Evolutionary conservation across 441 rosid species (phyloP), one percentile per base, ranked within the genome.

Genomic region (Pelargonium cotyledonis): DNA sequence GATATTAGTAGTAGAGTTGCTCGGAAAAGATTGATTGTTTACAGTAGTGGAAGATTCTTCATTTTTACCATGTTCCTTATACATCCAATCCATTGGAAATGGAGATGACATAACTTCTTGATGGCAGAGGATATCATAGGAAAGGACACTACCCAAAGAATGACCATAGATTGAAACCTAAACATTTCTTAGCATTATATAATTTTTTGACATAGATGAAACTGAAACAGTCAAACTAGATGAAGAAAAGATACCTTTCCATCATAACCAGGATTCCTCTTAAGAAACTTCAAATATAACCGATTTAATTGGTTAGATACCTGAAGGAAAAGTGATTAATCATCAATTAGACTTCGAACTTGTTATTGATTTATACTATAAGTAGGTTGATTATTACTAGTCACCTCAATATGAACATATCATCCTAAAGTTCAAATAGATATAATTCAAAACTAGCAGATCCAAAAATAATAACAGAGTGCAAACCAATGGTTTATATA

Each of bases 81-180:
- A 90, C 80, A 85, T 72, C 82, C 77, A 79, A 57, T 86, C 90
- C 98, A 95, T 82, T 68, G 97, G 96, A 81, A 89, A 90, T 67
- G 93, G 89, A 46, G 95, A 89, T 55, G 88, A 88, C 67, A 91
- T 78, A 72, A 78, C 88, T 69, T 90, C 94, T 78, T 94, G 99
- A 84, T 94, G 99, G 82, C 97, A 94, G 69, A 94, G 92, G 72
- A 94, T 94, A 82, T 91, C 97, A 74, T 94, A 91, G 14, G 95
- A 91, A 66, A 88, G 90, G 75, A 94, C 96, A 73, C 98, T 90
- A 81, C 97, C 97, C 88, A 92, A 80, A 75, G 96, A 92, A 81
- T 95, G 99, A 55, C 96, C 98, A 77, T 92, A 92, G 66, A 92
- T 68, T 65, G 97, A 95, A 74, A 95, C 88, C 99, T 92, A 77